phyloP scores from a whole-genome alignment of 2,329 filamentous ascomycete species.

The Claviceps humidiphila region DNA sequence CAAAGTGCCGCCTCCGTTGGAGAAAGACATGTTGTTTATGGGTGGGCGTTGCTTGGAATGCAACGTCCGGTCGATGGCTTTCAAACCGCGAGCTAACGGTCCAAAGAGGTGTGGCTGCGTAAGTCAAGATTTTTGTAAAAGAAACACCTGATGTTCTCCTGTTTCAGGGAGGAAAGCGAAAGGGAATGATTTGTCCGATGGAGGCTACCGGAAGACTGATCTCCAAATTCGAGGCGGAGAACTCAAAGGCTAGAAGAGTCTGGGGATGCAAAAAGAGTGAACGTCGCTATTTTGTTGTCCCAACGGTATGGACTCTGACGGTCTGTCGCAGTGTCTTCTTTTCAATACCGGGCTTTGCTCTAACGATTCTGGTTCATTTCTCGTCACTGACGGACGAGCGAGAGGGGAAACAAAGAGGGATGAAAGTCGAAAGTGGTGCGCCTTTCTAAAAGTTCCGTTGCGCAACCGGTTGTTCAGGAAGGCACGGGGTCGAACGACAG shows the following conservation, averaged over 20 bases:
- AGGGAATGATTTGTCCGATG: not conserved
- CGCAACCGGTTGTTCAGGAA: not conserved
- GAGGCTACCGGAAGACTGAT: not conserved
- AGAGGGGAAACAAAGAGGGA: not conserved
- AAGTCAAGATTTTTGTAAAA: constrained; percentile 2
- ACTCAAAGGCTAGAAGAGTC: constrained; percentile 1
- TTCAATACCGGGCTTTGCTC: constrained; percentile 1
- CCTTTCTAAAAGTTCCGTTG: not conserved
- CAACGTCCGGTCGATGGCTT: constrained; percentile 12
- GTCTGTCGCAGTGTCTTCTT: not conserved
- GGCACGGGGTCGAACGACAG: not conserved
- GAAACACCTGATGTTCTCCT: constrained; percentile 1
- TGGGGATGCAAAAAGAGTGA: not conserved
- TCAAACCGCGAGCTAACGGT: constrained; percentile 12
- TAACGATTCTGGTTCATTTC: constrained; percentile 6
- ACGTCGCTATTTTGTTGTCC: not conserved
- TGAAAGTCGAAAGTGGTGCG: not conserved
- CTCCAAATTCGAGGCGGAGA: not conserved
- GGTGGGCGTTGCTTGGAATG: constrained; percentile 10
- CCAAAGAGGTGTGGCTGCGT: constrained; percentile 14
- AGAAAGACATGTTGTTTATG: constrained; percentile 38
- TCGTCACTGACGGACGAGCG: not conserved
- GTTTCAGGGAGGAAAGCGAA: not conserved
- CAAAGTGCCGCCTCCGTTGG: constrained; percentile 56
- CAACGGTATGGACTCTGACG: not conserved